Conservation (phyloP, 2,329 filamentous ascomycete genomes). For the Fonsecaea nubica region DNA sequence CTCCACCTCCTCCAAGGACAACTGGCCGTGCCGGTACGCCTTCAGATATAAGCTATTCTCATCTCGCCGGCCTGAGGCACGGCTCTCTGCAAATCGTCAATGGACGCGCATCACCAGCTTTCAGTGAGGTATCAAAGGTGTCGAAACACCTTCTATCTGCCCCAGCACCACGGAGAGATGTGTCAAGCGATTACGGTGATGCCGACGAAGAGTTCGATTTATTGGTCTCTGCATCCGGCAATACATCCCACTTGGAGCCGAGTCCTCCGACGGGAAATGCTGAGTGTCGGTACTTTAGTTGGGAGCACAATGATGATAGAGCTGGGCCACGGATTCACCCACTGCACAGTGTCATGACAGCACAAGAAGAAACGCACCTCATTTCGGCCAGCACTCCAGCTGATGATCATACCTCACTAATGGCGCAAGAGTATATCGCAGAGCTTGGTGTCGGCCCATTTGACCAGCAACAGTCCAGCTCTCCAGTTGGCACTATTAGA, state of each 20-base stretch:
- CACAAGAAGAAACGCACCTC: background rate
- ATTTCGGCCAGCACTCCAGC: background rate
- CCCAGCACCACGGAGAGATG: slow-evolving; percentile 25
- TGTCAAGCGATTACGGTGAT: slow-evolving; percentile 39
- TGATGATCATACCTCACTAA: slow-evolving; percentile 28
- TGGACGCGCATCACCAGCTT: slow-evolving; percentile 39
- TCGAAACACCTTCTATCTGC: slow-evolving; percentile 31
- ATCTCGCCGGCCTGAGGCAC: slow-evolving; percentile 36
- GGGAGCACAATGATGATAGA: slow-evolving; percentile 27
- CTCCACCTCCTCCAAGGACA: slow-evolving; percentile 33
- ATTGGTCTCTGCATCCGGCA: background rate
- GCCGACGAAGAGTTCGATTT: slow-evolving; percentile 26
- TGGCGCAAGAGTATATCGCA: slow-evolving; percentile 40
- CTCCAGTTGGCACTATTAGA: slow-evolving; percentile 21
- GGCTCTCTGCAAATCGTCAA: slow-evolving; percentile 40
- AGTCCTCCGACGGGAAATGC: background rate
- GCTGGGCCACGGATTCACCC: background rate
- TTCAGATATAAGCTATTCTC: slow-evolving; percentile 36
- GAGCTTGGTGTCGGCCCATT: slow-evolving; percentile 37
- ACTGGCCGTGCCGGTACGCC: slow-evolving; percentile 37
- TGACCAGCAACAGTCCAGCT: slow-evolving; percentile 13
- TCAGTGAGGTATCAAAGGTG: slow-evolving; percentile 37
- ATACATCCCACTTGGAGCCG: background rate
- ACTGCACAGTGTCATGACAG: slow-evolving; percentile 18
- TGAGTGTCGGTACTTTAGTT: slow-evolving; percentile 24